Conservation (phyloP, 2,329 filamentous ascomycete genomes). For the Neonectria sp. region DNA sequence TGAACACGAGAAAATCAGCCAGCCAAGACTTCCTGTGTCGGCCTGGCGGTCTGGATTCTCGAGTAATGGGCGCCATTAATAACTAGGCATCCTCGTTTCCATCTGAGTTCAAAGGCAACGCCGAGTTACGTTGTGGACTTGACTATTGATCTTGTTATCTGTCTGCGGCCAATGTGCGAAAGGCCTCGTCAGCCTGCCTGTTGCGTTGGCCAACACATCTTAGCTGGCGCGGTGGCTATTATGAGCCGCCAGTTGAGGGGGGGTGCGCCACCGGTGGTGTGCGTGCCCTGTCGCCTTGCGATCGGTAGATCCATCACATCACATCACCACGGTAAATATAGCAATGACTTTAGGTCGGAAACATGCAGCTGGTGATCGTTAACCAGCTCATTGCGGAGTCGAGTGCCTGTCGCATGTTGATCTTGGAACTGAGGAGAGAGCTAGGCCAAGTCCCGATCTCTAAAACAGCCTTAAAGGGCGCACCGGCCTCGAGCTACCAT, state of each 20-base stretch:
- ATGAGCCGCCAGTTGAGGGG: neutral
- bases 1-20: slow-evolving; percentile 41
- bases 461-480: slow-evolving; percentile 7
- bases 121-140: slow-evolving; percentile 18
- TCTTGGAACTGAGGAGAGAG: slow-evolving; percentile 4
- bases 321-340: slow-evolving; percentile 24
- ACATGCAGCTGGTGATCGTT: neutral
- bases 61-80: slow-evolving; percentile 26
- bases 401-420: neutral
- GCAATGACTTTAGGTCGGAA: neutral
- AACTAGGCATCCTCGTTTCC: slow-evolving; percentile 21
- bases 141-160: slow-evolving; percentile 13
- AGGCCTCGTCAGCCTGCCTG: slow-evolving; percentile 12
- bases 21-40: slow-evolving; percentile 29
- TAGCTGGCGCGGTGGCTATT: slow-evolving; percentile 6
- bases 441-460: slow-evolving; percentile 11
- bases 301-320: slow-evolving; percentile 15
- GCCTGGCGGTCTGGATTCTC: slow-evolving; percentile 19
- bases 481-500: slow-evolving; percentile 3
- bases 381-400: slow-evolving; percentile 10
- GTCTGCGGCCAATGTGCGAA: slow-evolving; percentile 6
- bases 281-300: neutral
- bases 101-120: neutral
- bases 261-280: neutral
- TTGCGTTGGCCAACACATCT: slow-evolving; percentile 8